Evolutionary conservation across 1,139 yeast species (phyloP), one percentile per base, ranked within the genome.

Genomic region (Yamadazyma membranifaciens): DNA sequence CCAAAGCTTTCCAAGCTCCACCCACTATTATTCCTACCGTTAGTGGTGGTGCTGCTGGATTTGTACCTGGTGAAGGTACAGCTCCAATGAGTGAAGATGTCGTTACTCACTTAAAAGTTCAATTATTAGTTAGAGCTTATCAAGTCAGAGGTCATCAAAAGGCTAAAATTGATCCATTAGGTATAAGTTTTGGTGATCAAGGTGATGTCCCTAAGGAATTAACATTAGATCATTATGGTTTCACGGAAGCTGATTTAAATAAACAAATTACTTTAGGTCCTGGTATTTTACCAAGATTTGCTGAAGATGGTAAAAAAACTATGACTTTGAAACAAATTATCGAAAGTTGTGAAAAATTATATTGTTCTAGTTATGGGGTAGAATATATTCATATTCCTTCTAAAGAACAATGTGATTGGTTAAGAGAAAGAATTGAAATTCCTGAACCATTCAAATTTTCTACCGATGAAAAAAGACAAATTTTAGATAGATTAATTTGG

Each of bases 141-240:
- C 98, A 92, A 72, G 98, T 92, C 40, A 83, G 98, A 67, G 99
- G 98, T 50, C 98, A 92, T 65, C 87, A 83, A 64, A 88, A 87
- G 71, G 97, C 98, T 38, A 85, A 83, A 59, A 84, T 91, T 47
- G 99, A 92, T 66, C 99, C 99, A 13, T 74, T 92, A 60, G 94
- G 87, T 30, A 86, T 92, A 57, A 81, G 92, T 24, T 87, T 83
- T 60, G 96, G 94, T 51, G 85, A 81, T 54, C 77, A 78, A 56
- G 59, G 67, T 30, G 56, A 65, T 29, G 68, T 71, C 43, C 97
- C 98, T 49, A 83, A 78, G 60, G 98, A 92, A 70, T 76, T 94
- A 60, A 87, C 96, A 35, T 73, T 89, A 49, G 97, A 88, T 47
- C 86, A 86, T 69, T 92, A 92, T 60, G 94, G 94, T 28, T 92